Evolutionary conservation across 495 filamentous ascomycete genomes (phyloP).

Genomic region (Podospora comata): DNA sequence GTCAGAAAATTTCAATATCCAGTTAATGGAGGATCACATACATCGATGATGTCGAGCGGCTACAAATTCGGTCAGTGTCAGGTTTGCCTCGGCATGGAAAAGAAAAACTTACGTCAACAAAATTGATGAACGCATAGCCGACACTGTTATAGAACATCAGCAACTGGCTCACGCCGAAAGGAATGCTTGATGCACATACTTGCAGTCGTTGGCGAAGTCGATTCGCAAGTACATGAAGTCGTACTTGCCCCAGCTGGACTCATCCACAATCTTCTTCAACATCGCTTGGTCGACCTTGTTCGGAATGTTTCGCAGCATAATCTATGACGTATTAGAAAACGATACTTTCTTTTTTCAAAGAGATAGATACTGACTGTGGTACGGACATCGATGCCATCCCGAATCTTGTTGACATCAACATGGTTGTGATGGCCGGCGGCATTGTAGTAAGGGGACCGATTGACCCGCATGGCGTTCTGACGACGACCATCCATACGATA

Average conservation of each 20-base stretch:
- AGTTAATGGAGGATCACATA: slow-evolving; percentile 35
- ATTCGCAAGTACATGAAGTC: slow-evolving; percentile 97
- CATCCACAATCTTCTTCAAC: slow-evolving; percentile 75
- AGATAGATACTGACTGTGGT: slow-evolving; percentile 58
- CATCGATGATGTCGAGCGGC: slow-evolving; percentile 71
- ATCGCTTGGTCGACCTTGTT: slow-evolving; percentile 82
- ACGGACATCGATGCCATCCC: slow-evolving; percentile 63
- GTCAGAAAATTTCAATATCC: slow-evolving; percentile 28
- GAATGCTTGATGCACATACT: slow-evolving; percentile 51
- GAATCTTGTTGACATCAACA: slow-evolving; percentile 64
- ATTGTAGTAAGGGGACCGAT: slow-evolving; percentile 41
- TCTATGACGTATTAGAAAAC: slow-evolving; percentile 46
- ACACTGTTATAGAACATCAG: slow-evolving; percentile 58
- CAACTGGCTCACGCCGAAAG: neutral
- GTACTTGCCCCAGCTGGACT: slow-evolving; percentile 73
- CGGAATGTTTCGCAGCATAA: slow-evolving; percentile 96
- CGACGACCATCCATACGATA: slow-evolving; percentile 36
- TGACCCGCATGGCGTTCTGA: slow-evolving; percentile 41
- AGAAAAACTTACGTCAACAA: slow-evolving; percentile 64
- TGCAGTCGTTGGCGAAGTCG: slow-evolving; percentile 86
- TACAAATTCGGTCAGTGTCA: slow-evolving; percentile 39
- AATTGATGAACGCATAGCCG: slow-evolving; percentile 98
- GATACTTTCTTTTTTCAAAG: neutral
- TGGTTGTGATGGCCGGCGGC: slow-evolving; percentile 57
- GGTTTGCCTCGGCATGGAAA: neutral